These are phyloP conservation scores for Aspergillus bridgeri DNA, from an alignment of 495 filamentous ascomycete genomes.

Conservation along the genomic window DNA sequence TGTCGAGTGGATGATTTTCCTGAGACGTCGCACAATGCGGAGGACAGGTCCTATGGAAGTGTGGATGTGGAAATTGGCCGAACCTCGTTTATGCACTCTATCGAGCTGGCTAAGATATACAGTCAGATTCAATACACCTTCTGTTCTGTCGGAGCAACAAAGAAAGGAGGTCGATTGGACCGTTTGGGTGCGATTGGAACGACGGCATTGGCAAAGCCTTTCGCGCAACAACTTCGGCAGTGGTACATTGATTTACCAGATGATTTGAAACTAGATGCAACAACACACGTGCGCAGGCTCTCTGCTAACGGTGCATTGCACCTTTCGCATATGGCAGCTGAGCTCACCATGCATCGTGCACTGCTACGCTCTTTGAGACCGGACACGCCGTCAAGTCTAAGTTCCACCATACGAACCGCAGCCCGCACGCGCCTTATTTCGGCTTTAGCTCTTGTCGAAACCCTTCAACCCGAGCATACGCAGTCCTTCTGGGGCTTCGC, in stretches of 20 bases:
- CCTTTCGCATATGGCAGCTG: slow-evolving; percentile 78
- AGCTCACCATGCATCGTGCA: slow-evolving; percentile 79
- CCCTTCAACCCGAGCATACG: slow-evolving; percentile 66
- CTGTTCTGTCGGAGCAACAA: slow-evolving; percentile 62
- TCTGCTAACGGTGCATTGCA: slow-evolving; percentile 71
- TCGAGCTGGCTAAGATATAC: slow-evolving; percentile 70
- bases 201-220: slow-evolving; percentile 71
- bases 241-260: slow-evolving; percentile 68
- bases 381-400: slow-evolving; percentile 61
- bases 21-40: slow-evolving; percentile 55
- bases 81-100: slow-evolving; percentile 64
- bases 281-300: slow-evolving; percentile 37
- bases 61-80: slow-evolving; percentile 66
- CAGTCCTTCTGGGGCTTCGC: slow-evolving; percentile 62
- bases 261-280: slow-evolving; percentile 61
- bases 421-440: slow-evolving; percentile 56
- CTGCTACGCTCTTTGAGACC: slow-evolving; percentile 66
- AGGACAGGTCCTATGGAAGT: slow-evolving; percentile 47
- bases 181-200: slow-evolving; percentile 40
- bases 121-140: slow-evolving; percentile 77
- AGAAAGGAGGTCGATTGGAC: slow-evolving; percentile 22
- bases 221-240: slow-evolving; percentile 78
- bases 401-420: slow-evolving; percentile 75
- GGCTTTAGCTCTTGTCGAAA: slow-evolving; percentile 72
- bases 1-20: slow-evolving; percentile 53